Conservation (phyloP, 139 green algal genomes). For the Dunaliella primolecta region DNA sequence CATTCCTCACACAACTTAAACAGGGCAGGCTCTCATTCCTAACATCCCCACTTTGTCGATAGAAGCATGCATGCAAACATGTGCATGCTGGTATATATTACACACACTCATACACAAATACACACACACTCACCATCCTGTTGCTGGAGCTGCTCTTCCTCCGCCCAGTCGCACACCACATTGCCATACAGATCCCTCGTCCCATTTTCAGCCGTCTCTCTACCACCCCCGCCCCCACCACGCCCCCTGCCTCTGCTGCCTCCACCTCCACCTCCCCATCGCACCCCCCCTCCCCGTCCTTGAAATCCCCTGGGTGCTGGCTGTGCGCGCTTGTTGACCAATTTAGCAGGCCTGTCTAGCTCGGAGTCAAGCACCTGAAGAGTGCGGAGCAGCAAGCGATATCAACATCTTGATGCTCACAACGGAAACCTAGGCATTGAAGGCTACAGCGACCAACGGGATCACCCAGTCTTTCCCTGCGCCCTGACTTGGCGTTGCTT, state of each 20-base stretch:
- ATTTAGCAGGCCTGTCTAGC: slow-evolving; percentile 58
- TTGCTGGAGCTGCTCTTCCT: neutral
- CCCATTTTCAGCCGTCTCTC: neutral
- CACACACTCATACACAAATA: neutral
- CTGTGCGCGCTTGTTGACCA: slow-evolving; percentile 52
- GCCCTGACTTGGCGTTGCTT: too few relatives aligned
- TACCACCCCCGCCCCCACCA: neutral
- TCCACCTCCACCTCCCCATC: neutral
- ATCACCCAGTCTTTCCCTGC: too few relatives aligned
- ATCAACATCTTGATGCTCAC: too few relatives aligned
- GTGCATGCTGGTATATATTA: too few relatives aligned
- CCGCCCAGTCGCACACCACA: neutral
- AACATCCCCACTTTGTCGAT: too few relatives aligned
- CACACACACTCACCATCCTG: neutral
- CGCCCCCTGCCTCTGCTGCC: slow-evolving; percentile 4
- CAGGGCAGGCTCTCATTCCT: too few relatives aligned
- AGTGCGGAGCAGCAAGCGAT: too few relatives aligned
- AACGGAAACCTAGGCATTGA: too few relatives aligned
- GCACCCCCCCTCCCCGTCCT: neutral
- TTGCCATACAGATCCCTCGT: slow-evolving; percentile 3
- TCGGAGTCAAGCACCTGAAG: slow-evolving; percentile 53
- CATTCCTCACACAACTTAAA: too few relatives aligned
- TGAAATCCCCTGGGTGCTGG: neutral
- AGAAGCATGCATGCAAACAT: too few relatives aligned
- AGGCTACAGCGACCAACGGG: too few relatives aligned